Evolutionary conservation across 2,329 filamentous ascomycete genomes (phyloP), one percentile per base, ranked within the genome.

Genomic region (Fragosphaeria purpurea): DNA sequence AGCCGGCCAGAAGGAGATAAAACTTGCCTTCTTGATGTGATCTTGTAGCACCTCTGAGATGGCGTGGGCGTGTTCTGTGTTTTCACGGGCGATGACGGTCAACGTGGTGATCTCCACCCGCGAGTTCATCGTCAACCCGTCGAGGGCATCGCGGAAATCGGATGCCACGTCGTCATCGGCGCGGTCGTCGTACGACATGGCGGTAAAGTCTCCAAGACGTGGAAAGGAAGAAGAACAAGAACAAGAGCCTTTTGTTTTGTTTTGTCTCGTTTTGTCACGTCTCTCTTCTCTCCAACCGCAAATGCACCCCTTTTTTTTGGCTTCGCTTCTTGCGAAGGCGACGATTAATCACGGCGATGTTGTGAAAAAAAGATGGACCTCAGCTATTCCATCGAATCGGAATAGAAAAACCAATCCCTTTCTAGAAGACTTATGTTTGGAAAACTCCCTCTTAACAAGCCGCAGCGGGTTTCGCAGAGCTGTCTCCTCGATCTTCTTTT

Each of bases 81-180:
- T 95, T 69, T 98, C 93, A 67, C 94, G 88, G 53, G 93, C 93
- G 69, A 98, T 97, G 66, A 95, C 83, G 55, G 93, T 98, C 70
- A 98, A 71, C 70, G 94, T 97, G 75, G 86, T 91, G 67, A 98
- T 98, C 70, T 97, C 91, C 69, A 88, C 88, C 63, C 89, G 85
- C 70, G 88, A 88, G 71, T 96, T 96, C 65, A 83, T 79, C 58
- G 86, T 87, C 62, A 98, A 76, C 68, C 96, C 91, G 70, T 95
- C 87, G 65, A 98, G 75, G 50, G 90, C 93, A 63, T 88, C 86
- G 66, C 86, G 87, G 72, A 95, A 98, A 71, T 97, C 93, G 68
- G 91, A 86, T 56, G 90, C 90, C 60, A 98, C 88, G 70, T 95
- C 89, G 66, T 87, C 88, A 22, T 22, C 22, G 57, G 86, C 70